phyloP scores from a whole-genome alignment of 2,329 filamentous ascomycete genomes.

The Hymenoscyphus repandus region DNA sequence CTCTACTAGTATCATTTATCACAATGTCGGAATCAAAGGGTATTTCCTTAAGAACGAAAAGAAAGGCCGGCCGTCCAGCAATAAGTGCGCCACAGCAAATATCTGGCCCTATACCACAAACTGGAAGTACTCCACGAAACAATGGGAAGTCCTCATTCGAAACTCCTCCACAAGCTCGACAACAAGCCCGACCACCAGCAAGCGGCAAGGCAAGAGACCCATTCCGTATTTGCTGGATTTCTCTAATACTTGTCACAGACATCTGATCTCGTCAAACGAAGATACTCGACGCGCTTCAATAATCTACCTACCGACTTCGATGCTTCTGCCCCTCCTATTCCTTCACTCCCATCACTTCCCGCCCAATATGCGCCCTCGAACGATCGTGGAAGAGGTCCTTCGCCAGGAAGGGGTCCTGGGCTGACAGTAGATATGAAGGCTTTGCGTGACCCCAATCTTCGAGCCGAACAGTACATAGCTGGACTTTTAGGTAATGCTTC shows the following conservation, averaged over 20 bases:
- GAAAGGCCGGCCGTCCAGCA: slow-evolving; percentile 50
- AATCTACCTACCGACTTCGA: slow-evolving; percentile 66
- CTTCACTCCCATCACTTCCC: slow-evolving; percentile 67
- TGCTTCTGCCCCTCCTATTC: slow-evolving; percentile 59
- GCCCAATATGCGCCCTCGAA: slow-evolving; percentile 36
- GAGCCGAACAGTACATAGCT: slow-evolving; percentile 67
- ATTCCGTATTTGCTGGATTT: neutral
- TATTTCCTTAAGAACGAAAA: slow-evolving; percentile 58
- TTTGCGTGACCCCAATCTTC: slow-evolving; percentile 72
- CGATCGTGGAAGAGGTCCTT: slow-evolving; percentile 23
- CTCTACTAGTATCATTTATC: neutral
- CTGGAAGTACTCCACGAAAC: slow-evolving; percentile 38
- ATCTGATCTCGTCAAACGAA: slow-evolving; percentile 82
- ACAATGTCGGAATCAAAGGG: slow-evolving; percentile 56
- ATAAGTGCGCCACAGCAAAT: slow-evolving; percentile 61
- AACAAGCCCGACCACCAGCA: slow-evolving; percentile 42
- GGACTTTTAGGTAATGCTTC: slow-evolving; percentile 36
- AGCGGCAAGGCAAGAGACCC: slow-evolving; percentile 48
- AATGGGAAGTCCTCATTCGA: slow-evolving; percentile 30
- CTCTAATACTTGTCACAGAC: slow-evolving; percentile 36
- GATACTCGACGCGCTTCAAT: slow-evolving; percentile 92
- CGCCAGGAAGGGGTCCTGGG: slow-evolving; percentile 39
- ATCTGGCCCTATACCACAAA: slow-evolving; percentile 52
- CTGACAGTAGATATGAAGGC: slow-evolving; percentile 71
- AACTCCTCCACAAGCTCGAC: slow-evolving; percentile 28